Evolutionary conservation across 768 basidiomycete genomes (phyloP), one percentile per base, ranked within the genome.

Genomic region (Collybiopsis luxurians): DNA sequence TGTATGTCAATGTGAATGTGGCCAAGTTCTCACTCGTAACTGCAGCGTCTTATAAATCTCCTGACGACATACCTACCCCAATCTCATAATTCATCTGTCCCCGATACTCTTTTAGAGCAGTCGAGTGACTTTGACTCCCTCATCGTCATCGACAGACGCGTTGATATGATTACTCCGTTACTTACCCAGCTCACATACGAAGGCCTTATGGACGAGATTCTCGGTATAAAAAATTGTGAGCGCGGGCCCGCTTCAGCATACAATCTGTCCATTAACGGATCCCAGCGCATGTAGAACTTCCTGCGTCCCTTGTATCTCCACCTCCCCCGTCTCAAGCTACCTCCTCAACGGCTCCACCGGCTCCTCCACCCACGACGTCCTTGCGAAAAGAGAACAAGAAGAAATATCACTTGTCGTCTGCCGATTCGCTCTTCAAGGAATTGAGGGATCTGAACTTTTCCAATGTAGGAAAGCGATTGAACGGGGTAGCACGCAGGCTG

Each of bases 121-220:
- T 81, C 83, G 2, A 82, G 83, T 15, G 82, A 78, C 50, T 80
- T 98, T 53, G 97, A 99, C 67, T 87, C 85, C 13, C 73, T 98
- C 58, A 87, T 99, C 61, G 78, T 98, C 36, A 63, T 99, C 56
- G 97, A 99, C 69, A 85, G 97, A 47, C 85, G 86, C 31, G 85
- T 90, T 10, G 97, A 99, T 66, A 90, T 98, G 90, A 86, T 98
- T 58, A 97, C 97, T 0, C 94, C 97, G 1, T 76, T 98, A 50
- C 82, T 96, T 45, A 98, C 97, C 2, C 95, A 98, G 65, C 76
- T 98, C 56, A 99, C 97, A 0, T 98, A 98, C 63, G 90, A 98
- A 68, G 97, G 97, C 19, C 85, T 99, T 47, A 79, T 98, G 31
- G 97, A 98, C 66, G 97, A 99, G 69, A 73, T 93, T 34, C 77